These are phyloP conservation scores for Blastomyces parvus DNA, from an alignment of 2,329 filamentous ascomycete species.

Conservation along the genomic window DNA sequence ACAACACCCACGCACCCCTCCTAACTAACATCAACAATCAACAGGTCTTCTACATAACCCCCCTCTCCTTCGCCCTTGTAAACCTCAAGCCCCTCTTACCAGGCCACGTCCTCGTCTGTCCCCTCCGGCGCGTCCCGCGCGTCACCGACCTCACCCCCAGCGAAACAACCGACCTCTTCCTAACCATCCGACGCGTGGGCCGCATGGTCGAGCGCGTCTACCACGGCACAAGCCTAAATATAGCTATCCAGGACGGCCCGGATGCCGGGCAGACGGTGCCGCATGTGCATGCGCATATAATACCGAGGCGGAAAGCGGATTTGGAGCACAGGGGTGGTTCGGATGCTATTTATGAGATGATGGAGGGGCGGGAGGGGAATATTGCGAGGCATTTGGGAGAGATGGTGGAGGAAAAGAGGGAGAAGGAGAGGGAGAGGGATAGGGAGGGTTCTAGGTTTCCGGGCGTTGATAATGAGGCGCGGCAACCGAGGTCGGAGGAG, in stretches of 20 bases:
- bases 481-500: slow-evolving; percentile 56
- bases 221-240: slow-evolving; percentile 68
- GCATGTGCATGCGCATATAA: slow-evolving; percentile 88
- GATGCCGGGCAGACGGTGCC: slow-evolving; percentile 89
- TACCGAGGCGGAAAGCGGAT: slow-evolving; percentile 58
- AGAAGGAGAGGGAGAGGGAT: slow-evolving; percentile 63
- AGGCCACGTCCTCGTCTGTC: slow-evolving; percentile 86
- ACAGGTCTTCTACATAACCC: slow-evolving; percentile 78
- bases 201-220: slow-evolving; percentile 58
- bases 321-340: slow-evolving; percentile 48
- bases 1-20: not conserved
- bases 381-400: slow-evolving; percentile 62
- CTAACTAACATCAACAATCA: slow-evolving; percentile 1
- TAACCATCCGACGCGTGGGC: slow-evolving; percentile 74
- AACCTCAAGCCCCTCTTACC: slow-evolving; percentile 92
- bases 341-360: slow-evolving; percentile 70
- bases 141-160: slow-evolving; percentile 61
- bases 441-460: slow-evolving; percentile 58
- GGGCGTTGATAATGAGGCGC: slow-evolving; percentile 59
- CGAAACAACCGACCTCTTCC: slow-evolving; percentile 78
- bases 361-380: slow-evolving; percentile 80
- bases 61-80: slow-evolving; percentile 74
- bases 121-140: slow-evolving; percentile 57
- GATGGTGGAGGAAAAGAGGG: slow-evolving; percentile 41
- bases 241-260: slow-evolving; percentile 86